These are phyloP conservation scores for Aquilaria agallochum DNA, from an alignment of 441 rosid species.

Conservation along the genomic window DNA sequence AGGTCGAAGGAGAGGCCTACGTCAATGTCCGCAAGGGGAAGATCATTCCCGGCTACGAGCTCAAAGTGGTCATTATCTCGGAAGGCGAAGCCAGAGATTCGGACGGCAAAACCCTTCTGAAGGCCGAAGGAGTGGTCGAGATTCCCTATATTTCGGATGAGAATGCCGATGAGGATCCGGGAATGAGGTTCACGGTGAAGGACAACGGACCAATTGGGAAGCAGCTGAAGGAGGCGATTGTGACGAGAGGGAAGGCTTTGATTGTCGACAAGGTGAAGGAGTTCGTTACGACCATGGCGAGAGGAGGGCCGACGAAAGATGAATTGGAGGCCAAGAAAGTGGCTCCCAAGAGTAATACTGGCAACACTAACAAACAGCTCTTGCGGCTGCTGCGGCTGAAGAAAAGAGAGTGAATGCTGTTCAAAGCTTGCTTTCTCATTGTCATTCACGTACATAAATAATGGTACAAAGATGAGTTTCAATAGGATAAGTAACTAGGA, in stretches of 20 bases:
- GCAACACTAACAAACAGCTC: neutral
- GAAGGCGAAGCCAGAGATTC: constrained; percentile 80
- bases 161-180: constrained; percentile 94
- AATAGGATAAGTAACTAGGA: no score
- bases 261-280: constrained; percentile 59
- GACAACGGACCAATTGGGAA: constrained; percentile 75
- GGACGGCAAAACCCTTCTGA: constrained; percentile 54
- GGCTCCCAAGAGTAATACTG: constrained; percentile 28
- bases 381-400: neutral
- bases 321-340: constrained; percentile 69
- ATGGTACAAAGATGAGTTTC: no score
- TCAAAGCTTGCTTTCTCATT: no score
- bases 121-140: constrained; percentile 75
- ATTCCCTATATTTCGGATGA: constrained; percentile 92
- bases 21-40: constrained; percentile 90
- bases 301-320: constrained; percentile 79
- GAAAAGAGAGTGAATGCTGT: no score
- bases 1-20: constrained; percentile 89
- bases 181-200: constrained; percentile 58
- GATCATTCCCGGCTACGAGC: constrained; percentile 89
- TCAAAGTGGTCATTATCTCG: constrained; percentile 64
- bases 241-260: constrained; percentile 51
- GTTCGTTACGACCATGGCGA: constrained; percentile 71
- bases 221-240: constrained; percentile 80
- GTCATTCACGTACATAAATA: no score